Evolutionary conservation across 306 rosid species (phyloP), one percentile per base, ranked within the genome.

Genomic region (Rosa lucieae): DNA sequence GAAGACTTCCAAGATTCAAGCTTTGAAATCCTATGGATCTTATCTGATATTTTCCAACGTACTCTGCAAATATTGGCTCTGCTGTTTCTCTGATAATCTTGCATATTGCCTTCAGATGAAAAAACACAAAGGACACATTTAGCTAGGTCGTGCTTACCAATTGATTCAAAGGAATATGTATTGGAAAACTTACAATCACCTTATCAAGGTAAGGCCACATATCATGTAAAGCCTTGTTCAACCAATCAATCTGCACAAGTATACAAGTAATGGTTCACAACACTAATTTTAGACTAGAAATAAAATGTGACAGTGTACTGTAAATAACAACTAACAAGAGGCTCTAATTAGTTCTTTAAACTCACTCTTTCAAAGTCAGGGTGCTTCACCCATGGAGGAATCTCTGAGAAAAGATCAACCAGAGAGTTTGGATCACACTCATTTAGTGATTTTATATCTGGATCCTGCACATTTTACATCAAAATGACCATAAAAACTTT

Each of bases 201-300:
- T 80, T 84, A 58, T 84, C 77, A 1, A 77, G 82, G 70, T 65
- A 84, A 42, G 87, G 82, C 84, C 87, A 84, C 73, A 80, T 84
- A 47, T 80, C 58, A 63, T 71, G 59, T 17, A 80, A 37, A 58
- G 51, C 70, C 79, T 56, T 80, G 84, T 84, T 84, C 79, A 80
- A 55, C 87, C 87, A 84, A 65, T 84, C 84, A 72, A 77, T 66
- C 84, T 80, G 71, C 66, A 79, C 32, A 58, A 35, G 48, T 17
- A 58, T 52, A 79, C 42, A 68, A 35, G 43, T 73, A 29, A 32
- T 52, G 18, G 21, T 53, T 61, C 49, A 53, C 32, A 10, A 26
- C 14, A 56, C 23, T 14, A 37, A 20, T 17, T 4, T 35, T 35
- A 43, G 20, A 75, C 39, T 39, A 18, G 65, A 56, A n/a, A 32